phyloP scores from a whole-genome alignment of 257 asterid species.

The Linaria vulgaris region DNA sequence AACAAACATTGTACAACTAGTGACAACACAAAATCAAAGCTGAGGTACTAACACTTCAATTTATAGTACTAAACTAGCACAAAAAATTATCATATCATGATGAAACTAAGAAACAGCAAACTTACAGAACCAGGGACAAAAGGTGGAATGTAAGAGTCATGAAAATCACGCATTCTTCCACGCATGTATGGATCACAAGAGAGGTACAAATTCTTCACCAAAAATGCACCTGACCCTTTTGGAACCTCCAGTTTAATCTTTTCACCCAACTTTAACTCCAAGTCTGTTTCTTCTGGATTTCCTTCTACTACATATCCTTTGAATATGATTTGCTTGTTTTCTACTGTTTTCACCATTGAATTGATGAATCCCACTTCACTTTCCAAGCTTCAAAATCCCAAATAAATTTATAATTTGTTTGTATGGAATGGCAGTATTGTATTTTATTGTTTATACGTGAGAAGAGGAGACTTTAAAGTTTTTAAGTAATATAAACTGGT shows the following conservation, averaged over 20 bases:
- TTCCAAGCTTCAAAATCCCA: background rate
- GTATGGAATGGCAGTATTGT: background rate
- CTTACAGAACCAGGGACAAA: conserved; percentile 74
- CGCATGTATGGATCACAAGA: conserved; percentile 98
- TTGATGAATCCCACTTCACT: conserved; percentile 15
- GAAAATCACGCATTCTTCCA: conserved; percentile 78
- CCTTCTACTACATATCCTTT: conserved; percentile 67
- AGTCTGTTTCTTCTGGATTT: conserved; percentile 66
- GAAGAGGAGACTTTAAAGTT: background rate
- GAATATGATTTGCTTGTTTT: conserved; percentile 72
- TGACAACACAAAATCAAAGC: background rate
- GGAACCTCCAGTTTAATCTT: conserved; percentile 58
- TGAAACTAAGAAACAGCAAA: background rate
- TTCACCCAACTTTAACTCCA: conserved; percentile 62
- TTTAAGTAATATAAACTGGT: too few relatives aligned
- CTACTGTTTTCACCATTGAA: conserved; percentile 30
- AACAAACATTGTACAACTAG: background rate
- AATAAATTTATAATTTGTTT: background rate
- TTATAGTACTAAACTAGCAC: background rate
- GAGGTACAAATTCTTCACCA: conserved; percentile 81
- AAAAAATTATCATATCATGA: background rate
- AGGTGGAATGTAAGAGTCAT: conserved; percentile 77
- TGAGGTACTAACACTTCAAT: background rate
- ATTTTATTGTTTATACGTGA: too few relatives aligned
- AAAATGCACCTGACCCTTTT: conserved; percentile 54